Evolutionary conservation across 352 stramenopile genomes (phyloP), one percentile per base, ranked within the genome.

Genomic region (Globisporangium middletonii): DNA sequence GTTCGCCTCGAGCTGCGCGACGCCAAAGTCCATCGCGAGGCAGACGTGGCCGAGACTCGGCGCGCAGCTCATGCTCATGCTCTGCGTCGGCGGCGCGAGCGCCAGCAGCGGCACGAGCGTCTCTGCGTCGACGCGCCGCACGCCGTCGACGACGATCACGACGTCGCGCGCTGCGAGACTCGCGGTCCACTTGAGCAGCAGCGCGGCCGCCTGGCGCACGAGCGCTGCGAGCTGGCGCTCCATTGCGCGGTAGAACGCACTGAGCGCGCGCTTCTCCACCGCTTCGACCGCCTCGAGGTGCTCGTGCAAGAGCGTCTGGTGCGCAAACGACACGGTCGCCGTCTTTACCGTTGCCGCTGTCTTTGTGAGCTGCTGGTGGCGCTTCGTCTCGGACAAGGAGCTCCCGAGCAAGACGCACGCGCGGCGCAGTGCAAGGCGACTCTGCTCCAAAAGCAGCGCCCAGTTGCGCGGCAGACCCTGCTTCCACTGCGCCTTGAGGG

Each of bases 361-460:
- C 37, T 76, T 71, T 16, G 41, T 13, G 4, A 45, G 12, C 5
- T 74, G 58, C 13, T 57, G 63, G 0, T 63, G 27, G 30, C 62
- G 63, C 26, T 46, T 66, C 23, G 57, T 66, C 53, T 76, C 71
- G 11, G 67, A 66, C 3, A 73, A 77, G 9, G 73, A 81, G 46
- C 70, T 86, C 30, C 76, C 69, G 3, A 89, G 60, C 18, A 89
- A 13, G 19, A 89, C 72, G 37, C 77, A 86, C 15, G 68, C 68
- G 33, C 73, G 75, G 49, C 73, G 69, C 23, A 89, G 53, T 13
- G 81, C 43, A 12, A 85, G 61, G 2, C 79, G 77, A 57, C 69
- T 86, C 19, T 85, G 77, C 55, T 89, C 79, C 75, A 89, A 83
- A 0, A 89, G 62, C 16, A 88, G 64, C 13, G 81, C 73, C 41